Evolutionary conservation across 2,329 filamentous ascomycete genomes (phyloP), one percentile per base, ranked within the genome.

Genomic region (Penicillium concentricum): DNA sequence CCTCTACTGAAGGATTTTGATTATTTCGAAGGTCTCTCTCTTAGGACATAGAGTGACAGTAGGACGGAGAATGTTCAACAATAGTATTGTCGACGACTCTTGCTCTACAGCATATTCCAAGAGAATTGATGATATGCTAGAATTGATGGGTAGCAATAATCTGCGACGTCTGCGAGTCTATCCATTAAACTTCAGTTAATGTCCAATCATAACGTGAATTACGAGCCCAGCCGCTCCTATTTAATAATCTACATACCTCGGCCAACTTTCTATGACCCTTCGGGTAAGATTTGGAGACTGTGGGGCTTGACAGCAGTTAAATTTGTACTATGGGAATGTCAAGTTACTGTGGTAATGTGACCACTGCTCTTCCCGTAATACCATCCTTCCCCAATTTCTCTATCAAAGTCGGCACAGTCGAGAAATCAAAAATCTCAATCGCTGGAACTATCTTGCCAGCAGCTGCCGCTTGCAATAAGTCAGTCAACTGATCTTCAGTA

Each of bases 361-460:
- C 61, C 7, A 68, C 64, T 13, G 63, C 66, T 39, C 64, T 51
- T 10, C 66, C 66, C 2, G 52, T 48, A 7, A 68, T 61, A 1
- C 43, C 56, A 51, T 68, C 63, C 3, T 58, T 45, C 13, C 43
- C 58, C 3, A 68, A 47, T 2, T 51, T 50, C 2, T 38, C 22
- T 32, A 68, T 61, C 15, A 67, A 51, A 18, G 48, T 45, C 2
- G 61, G 56, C 12, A 59, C 50, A 16, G 60, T 58, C 7, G 58
- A 47, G 18, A 67, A 65, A 0, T 62, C 55, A 37, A 62, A 66
- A 1, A 63, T 56, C 41, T 63, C 52, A 18, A 68, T 60, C 1
- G 43, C 44, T 3, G 66, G 66, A 0, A 34, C 56, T n/a, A 68
- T 61, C 1, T 58, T 45, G 15, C 64, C 63, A 2, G 50, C 24